phyloP scores from a whole-genome alignment of 768 basidiomycete species.

The Mycena chlorophos region DNA sequence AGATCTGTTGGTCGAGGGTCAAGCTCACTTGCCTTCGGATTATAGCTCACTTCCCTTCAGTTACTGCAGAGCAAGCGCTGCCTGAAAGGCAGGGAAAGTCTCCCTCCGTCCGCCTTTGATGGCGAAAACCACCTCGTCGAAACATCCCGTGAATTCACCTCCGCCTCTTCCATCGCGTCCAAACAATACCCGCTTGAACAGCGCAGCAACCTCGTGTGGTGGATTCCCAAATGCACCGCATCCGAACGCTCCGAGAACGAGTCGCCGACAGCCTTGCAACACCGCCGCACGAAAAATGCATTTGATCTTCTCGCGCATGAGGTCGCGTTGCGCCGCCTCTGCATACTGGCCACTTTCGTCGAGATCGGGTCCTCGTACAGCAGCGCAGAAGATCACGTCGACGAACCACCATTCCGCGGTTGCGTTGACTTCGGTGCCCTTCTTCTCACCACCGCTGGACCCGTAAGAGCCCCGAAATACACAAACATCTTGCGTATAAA shows the following conservation, averaged over 20 bases:
- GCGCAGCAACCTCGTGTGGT: conserved; percentile 19
- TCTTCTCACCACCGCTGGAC: neutral
- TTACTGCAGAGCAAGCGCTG: neutral
- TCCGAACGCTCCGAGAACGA: conserved; percentile 24
- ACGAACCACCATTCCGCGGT: conserved; percentile 22
- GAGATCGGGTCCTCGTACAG: conserved; percentile 22
- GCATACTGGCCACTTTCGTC: conserved; percentile 15
- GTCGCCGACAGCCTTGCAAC: conserved; percentile 12
- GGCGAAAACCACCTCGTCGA: conserved; percentile 22
- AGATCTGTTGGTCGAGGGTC: too few species aligned
- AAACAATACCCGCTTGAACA: conserved; percentile 21
- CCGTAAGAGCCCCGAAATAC: conserved; percentile 22
- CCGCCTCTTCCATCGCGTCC: conserved; percentile 22
- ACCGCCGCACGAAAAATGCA: conserved; percentile 18
- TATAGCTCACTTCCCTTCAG: too few species aligned
- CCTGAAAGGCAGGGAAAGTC: conserved; percentile 25
- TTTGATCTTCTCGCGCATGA: conserved; percentile 27
- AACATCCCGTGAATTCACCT: conserved; percentile 22
- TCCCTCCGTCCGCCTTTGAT: conserved; percentile 22
- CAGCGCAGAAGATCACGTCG: conserved; percentile 25
- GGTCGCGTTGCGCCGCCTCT: conserved; percentile 15
- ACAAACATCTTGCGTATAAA: conserved; percentile 24
- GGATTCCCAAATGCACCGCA: conserved; percentile 25
- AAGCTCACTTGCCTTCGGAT: too few species aligned
- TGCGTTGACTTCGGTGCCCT: conserved; percentile 10